Evolutionary conservation across 129 eudicot genomes (phyloP), one percentile per base, ranked within the genome.

Genomic region (Lactuca saligna): DNA sequence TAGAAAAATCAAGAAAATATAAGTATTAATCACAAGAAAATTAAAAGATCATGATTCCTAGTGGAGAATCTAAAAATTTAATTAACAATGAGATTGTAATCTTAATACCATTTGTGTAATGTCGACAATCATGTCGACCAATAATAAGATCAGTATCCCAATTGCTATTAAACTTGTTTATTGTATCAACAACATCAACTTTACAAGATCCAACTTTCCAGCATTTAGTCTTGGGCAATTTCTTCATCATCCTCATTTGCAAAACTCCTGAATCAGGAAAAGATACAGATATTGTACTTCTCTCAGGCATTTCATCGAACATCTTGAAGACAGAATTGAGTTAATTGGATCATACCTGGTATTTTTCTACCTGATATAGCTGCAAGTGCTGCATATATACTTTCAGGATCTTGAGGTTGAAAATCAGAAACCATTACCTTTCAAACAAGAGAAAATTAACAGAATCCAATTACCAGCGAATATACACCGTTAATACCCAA

Each of bases 391-490:
- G 87, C 87, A 54, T 59, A 83, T 55, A 89, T 35, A 72, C 75
- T 81, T 77, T 93, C 98, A 63, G 98, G 96, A 73, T 89, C 92
- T 83, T 75, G 67, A 8, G 98, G 98, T 70, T 93, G 97, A 78
- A 89, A 93, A 87, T 89, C 97, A 70, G 75, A 93, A 8, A 93
- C 98, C 63, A 89, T 44, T 34, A 74, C 87, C 94, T 86, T 44
- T 16, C 51, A 44, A 54, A 8, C 34, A 46, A 64, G 13, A 75
- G 29, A 17, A 63, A 51, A 16, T 38, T 34, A 74, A 54, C 14
- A 25, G 56, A 62, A 20, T 51, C 16, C 1, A 25, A 25, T 25
- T 25, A 25, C 29, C 29, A 25, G 29, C 29, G 29, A 25, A 25
- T 25, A 1, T 25, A 25, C 2, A 25, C 0, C 29, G 29, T 25